Base-by-base conservation (phyloP, 78 protist species). In the Creolimax fragrantissima region DNA sequence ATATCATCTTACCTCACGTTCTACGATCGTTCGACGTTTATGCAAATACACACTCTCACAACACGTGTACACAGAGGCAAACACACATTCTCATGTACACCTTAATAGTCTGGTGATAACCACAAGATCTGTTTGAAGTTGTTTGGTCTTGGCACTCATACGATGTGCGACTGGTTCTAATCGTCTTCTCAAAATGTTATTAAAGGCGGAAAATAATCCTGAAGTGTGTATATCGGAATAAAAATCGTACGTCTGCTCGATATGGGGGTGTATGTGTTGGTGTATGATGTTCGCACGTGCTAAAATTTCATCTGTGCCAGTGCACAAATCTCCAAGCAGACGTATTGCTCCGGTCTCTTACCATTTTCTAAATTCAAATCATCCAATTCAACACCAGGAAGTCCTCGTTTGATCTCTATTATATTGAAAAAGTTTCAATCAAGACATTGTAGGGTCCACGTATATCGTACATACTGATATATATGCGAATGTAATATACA, bases 351-450 rank as follows among this genome's bases (percentile, higher is more conserved):
- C n/a, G n/a, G n/a, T n/a, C n/a, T 39, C 43, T 6, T 84, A 92
- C 93, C 93, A 3, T 4, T 41, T 88, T 95, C 95, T 44, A 91
- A 3, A 7, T 92, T 95, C 44, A 95, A 81, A 44, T 93, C 66
- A 2, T 89, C 4, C 24, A 85, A 58, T 43, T 95, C 95, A 36
- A 95, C 35, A 39, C 35, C 3, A 35, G 92, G 89, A 24, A 36
- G 39, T 37, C 4, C 2, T 3, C 37, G 3, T 86, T 92, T 92
- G 85, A 93, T 41, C 81, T 93, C 94, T 6, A 5, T 24, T 35
- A 93, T 36, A 81, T 58, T 24, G 74, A 58, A 58, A 32, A 24
- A 58, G 74, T 24, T n/a, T n/a, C n/a, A n/a, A n/a, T n/a, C n/a
- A n/a, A n/a, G n/a, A n/a, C n/a, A n/a, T n/a, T n/a, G n/a, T n/a